Conservation (phyloP, 805 yeast species). For the Ogataea siamensis region DNA sequence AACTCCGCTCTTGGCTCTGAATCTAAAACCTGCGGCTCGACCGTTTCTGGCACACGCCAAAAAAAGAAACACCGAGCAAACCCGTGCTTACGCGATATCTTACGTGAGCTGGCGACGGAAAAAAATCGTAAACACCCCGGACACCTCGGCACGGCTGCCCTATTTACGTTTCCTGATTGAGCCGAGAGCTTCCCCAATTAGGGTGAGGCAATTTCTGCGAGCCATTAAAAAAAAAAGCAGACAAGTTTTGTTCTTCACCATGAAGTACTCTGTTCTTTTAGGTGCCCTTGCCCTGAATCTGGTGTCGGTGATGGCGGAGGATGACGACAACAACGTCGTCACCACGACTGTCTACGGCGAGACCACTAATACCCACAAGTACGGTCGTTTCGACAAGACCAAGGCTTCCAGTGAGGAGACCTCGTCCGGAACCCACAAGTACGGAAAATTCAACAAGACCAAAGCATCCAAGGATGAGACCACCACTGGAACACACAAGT, state of each 20-base stretch:
- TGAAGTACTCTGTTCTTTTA: slow-evolving; percentile 40
- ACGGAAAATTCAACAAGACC: slow-evolving; percentile 53
- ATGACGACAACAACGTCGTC: slow-evolving; percentile 28
- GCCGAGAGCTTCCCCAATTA: slow-evolving; percentile 8
- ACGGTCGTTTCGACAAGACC: slow-evolving; percentile 56
- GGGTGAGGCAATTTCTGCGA: slow-evolving; percentile 14
- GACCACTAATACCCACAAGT: slow-evolving; percentile 32
- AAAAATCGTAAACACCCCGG: slow-evolving; percentile 2
- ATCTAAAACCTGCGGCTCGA: too few species aligned
- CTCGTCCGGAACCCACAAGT: slow-evolving; percentile 41
- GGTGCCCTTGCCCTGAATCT: slow-evolving; percentile 36
- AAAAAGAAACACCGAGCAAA: too few species aligned
- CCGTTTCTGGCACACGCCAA: too few species aligned
- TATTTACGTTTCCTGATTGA: slow-evolving; percentile 10
- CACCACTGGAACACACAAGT: slow-evolving; percentile 49
- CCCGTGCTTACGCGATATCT: too few species aligned
- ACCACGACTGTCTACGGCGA: slow-evolving; percentile 37
- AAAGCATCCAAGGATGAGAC: slow-evolving; percentile 37
- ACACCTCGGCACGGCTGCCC: slow-evolving; percentile 12
- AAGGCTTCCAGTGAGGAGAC: slow-evolving; percentile 31
- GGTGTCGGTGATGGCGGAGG: slow-evolving; percentile 37
- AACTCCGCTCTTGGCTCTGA: too few species aligned
- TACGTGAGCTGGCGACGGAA: too few species aligned
- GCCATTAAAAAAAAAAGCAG: slow-evolving; percentile 9
- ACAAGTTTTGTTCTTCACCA: slow-evolving; percentile 19